Base-by-base conservation (phyloP, 2,329 filamentous ascomycete species). In the Paraconiothyrium sp. region DNA sequence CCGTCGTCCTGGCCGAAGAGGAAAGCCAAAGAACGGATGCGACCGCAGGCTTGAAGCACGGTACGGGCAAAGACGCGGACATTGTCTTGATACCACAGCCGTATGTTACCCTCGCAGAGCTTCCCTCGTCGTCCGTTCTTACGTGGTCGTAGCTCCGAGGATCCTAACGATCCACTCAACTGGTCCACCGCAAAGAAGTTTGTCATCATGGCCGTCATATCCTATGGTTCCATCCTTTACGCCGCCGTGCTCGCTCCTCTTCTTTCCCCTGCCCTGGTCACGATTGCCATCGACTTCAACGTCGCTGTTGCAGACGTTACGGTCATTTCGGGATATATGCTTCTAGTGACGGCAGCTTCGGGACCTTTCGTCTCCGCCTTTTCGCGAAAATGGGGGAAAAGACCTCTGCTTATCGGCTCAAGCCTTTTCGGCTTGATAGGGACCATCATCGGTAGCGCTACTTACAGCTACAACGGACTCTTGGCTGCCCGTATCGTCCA, bases 161-260 rank as follows among this genome's bases (percentile, higher is more conserved):
- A 78, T 49, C 75, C 74, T 16, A 78, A 78, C 51, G 76, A 78
- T 60, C 76, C 76, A 2, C 61, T 78, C 1, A 78, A 78, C 37
- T 78, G 74, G 73, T 64, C 75, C 0, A 61, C 58, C 4, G 65
- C 66, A 2, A 76, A 76, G 68, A 79, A 79, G 64, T 49, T 71
- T 32, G 57, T 60, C 55, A 71, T 78, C 58, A 76, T 77, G 65
- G 44, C 61, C 57, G 76, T 78, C 52, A 68, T 77, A 35, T 67
- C 67, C 8, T 76, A 72, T 35, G 76, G 76, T 4, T 72, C 76
- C 0, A 64, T 72, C 6, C 68, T 79, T 14, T 78, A 77, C 49
- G 77, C 76, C 39, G 66, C 72, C 9, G 71, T 76, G 1, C 63
- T 73, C 24, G 64, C 73, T 7, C 75, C 77, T 35, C 70, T 79